These are phyloP conservation scores for Fusarium sp. DNA, from an alignment of 2,329 filamentous ascomycete species.

Conservation along the genomic window DNA sequence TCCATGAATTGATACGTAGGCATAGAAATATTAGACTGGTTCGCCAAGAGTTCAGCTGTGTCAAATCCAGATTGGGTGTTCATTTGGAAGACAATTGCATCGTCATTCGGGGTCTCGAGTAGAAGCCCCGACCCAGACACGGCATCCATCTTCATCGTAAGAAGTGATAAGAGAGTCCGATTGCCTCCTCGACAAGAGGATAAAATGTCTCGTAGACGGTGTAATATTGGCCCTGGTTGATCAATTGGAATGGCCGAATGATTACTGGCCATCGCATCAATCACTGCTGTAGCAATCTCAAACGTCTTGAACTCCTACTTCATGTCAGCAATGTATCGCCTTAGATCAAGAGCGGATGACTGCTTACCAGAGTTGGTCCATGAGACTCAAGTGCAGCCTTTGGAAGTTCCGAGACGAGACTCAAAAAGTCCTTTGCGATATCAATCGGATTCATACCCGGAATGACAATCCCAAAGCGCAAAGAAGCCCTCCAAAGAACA, in stretches of 20 bases:
- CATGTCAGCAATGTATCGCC: fast-evolving
- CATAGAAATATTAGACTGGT: slow-evolving; percentile 34
- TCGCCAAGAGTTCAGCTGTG: slow-evolving; percentile 29
- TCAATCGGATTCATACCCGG: slow-evolving; percentile 53
- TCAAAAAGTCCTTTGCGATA: slow-evolving; percentile 60
- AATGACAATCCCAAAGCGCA: slow-evolving; percentile 50
- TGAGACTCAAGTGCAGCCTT: slow-evolving; percentile 62
- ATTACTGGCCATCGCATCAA: slow-evolving; percentile 53
- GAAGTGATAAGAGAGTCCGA: slow-evolving; percentile 52
- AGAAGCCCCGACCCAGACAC: slow-evolving; percentile 35
- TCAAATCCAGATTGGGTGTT: slow-evolving; percentile 29
- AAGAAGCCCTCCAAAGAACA: slow-evolving; percentile 59
- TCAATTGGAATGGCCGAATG: slow-evolving; percentile 33
- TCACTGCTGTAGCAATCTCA: slow-evolving; percentile 60
- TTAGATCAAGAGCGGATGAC: neutral
- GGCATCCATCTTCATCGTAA: slow-evolving; percentile 47
- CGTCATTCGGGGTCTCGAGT: slow-evolving; percentile 15
- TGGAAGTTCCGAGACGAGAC: slow-evolving; percentile 57
- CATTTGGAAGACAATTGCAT: slow-evolving; percentile 23
- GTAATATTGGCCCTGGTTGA: slow-evolving; percentile 52
- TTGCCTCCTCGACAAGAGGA: slow-evolving; percentile 59
- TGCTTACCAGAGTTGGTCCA: slow-evolving; percentile 57
- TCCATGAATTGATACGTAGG: slow-evolving; percentile 46
- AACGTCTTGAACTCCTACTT: slow-evolving; percentile 58
- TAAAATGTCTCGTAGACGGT: slow-evolving; percentile 54